Base-by-base conservation (phyloP, 1,284 basidiomycete genomes). In the Apiotrichum mycotoxinovorans region DNA sequence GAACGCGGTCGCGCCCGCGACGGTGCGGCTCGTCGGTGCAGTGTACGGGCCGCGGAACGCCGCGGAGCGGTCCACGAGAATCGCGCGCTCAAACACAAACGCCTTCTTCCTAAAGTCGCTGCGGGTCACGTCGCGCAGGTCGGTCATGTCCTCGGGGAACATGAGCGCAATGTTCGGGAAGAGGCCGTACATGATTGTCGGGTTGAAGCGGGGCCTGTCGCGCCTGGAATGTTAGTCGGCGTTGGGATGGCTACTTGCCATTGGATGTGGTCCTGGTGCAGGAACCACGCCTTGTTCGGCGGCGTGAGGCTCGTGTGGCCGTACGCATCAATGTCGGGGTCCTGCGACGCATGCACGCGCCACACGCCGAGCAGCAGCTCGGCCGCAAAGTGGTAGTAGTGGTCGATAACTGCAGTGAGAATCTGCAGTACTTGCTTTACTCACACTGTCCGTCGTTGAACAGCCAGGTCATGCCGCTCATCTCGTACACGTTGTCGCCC, bases 341-440 rank as follows among this genome's bases (percentile, higher is more conserved):
- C 75, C 51, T 70, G 62, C 10, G 71, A 66, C 8, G 83, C 78
- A 83, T 87, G 87, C 63, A 87, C 82, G 5, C 86, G 83, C 82
- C 87, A 87, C 1, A 82, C 77, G 41, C 87, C 87, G 46, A 90
- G 78, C 56, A 89, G 75, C 49, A 89, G 82, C 69, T 91, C 88
- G 0, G 85, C 88, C 35, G 86, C 86, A 62, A 89, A 85, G 75
- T 91, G 88, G 74, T 89, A 91, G 72, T 89, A 90, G 71, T 91
- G 88, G 54, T 82, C 79, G 30, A 90, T 81, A 79, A 90, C 81
- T 82, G 50, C 7, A 2, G 40, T 52, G 8, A 50, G 49, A 10
- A 14, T 4, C 11, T 10, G 20, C 18, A 15, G 4, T 23, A 44
- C 33, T 26, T 23, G 37, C 14, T 23, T 1, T 10, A 68, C 75